phyloP scores from a whole-genome alignment of 2,329 filamentous ascomycete genomes.

The Clonostachys byssicola region DNA sequence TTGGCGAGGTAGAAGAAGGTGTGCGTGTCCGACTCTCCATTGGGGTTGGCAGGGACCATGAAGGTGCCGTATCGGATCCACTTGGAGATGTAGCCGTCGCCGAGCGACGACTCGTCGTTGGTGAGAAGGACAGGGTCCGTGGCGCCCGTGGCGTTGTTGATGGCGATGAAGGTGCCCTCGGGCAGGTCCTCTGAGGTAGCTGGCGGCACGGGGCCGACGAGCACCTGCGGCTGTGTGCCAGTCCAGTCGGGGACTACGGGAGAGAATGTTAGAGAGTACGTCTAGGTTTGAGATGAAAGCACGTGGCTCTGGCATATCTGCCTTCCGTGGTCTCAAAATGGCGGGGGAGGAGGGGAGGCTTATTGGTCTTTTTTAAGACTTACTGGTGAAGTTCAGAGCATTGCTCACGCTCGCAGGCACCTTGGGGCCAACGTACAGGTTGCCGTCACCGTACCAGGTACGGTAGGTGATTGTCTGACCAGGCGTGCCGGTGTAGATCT shows the following conservation, averaged over 20 bases:
- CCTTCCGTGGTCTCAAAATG: not conserved
- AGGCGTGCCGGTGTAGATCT: not conserved
- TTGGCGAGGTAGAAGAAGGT: conserved; percentile 3
- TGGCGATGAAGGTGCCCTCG: conserved; percentile 2
- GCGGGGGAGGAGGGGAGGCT: not conserved
- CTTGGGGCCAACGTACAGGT: conserved; percentile 2
- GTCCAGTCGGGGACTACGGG: conserved; percentile 3
- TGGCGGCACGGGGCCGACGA: conserved; percentile 2
- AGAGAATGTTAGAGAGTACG: not conserved
- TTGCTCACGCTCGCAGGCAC: not conserved
- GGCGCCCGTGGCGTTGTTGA: conserved; percentile 5
- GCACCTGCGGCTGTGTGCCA: not conserved
- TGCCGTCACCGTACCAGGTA: conserved; percentile 4
- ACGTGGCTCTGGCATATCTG: not conserved
- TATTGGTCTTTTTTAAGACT: not conserved
- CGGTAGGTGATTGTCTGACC: not conserved
- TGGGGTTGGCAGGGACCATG: not conserved
- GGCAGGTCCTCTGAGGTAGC: conserved; percentile 1
- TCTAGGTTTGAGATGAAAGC: not conserved
- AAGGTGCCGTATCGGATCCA: conserved; percentile 3
- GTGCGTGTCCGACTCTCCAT: not conserved
- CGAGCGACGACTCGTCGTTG: conserved; percentile 2
- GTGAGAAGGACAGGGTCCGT: conserved; percentile 2
- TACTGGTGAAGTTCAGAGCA: conserved; percentile 3
- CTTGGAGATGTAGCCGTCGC: not conserved